Base-by-base conservation (phyloP, 768 basidiomycete genomes). In the Boletellus sp. region DNA sequence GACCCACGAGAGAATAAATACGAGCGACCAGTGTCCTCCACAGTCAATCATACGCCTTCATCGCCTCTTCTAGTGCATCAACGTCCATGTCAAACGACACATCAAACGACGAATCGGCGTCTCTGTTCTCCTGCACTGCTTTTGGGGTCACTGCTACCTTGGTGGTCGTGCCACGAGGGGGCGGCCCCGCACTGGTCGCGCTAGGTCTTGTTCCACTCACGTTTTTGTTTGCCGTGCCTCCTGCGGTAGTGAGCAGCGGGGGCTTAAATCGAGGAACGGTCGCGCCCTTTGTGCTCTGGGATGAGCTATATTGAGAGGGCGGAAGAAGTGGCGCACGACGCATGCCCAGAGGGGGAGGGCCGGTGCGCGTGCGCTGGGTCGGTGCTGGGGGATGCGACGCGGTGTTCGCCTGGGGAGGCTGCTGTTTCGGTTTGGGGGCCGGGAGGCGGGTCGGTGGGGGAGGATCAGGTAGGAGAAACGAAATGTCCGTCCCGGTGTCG, bases 21-120 rank as follows among this genome's bases (percentile, higher is more conserved):
- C n/a, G 24, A 22, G 26, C 26, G 8, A 32, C 23, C n/a, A 12
- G 17, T n/a, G 16, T 43, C 32, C 28, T 19, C 19, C 12, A 0
- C 10, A 12, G 15, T 55, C 42, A 66, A 46, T 69, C 65, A 38
- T 69, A 67, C 4, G 61, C 56, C 36, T 56, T 63, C 67, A 67
- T 67, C 6, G 61, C 54, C 44, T 65, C 66, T 49, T 67, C 66
- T n/a, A 69, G 46, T 1, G 53, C 56, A 23, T 67, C 66, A 2
- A 44, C 47, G 33, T 67, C 66, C 53, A 67, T 11, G 23, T 57
- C 65, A 45, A 67, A 69, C 11, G 66, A 67, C 15, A 67, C 33
- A 32, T 69, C 66, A 33, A 67, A 67, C 0, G 66, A 67, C 20
- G 67, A 67, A 28, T 69, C 67, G 4, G 61, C 43, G 19, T 66